Evolutionary conservation across 2,329 filamentous ascomycete species (phyloP).

Genomic region (Seiridium cupressi): DNA sequence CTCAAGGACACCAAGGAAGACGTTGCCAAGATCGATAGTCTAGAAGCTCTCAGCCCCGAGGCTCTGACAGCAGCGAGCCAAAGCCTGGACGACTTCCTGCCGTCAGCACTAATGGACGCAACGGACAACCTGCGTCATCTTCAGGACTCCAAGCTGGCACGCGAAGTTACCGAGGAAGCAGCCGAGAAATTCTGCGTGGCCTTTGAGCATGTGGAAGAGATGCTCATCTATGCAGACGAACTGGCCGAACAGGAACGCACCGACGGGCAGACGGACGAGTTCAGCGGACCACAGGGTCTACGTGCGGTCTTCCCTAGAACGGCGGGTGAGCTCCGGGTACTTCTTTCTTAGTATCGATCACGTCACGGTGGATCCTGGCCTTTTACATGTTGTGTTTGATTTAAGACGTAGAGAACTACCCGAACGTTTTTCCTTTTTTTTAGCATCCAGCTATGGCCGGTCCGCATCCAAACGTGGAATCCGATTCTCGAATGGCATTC

Average conservation of each 20-base stretch:
- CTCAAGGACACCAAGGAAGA: conserved; percentile 38
- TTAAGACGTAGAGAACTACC: too few species aligned
- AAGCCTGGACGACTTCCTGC: conserved; percentile 83
- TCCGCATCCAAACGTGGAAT: too few species aligned
- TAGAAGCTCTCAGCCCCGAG: conserved; percentile 58
- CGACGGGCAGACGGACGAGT: conserved; percentile 15
- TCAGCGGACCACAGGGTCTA: conserved; percentile 29
- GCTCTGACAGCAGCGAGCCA: conserved; percentile 69
- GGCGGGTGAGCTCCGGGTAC: conserved; percentile 57
- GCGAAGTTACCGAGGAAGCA: conserved; percentile 77
- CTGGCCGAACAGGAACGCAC: conserved; percentile 22
- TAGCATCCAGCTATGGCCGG: too few species aligned
- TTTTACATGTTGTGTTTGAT: too few species aligned
- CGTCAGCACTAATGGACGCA: conserved; percentile 90
- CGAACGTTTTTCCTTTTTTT: too few species aligned
- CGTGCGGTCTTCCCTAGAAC: conserved; percentile 56
- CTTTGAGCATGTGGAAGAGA: conserved; percentile 64
- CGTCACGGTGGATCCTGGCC: neutral
- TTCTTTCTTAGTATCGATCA: conserved; percentile 44
- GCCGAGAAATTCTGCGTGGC: conserved; percentile 81
- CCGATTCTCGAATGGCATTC: too few species aligned
- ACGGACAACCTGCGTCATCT: conserved; percentile 76
- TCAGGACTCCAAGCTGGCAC: conserved; percentile 68
- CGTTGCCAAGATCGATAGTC: conserved; percentile 50
- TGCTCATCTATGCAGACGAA: conserved; percentile 44